Evolutionary conservation across 768 basidiomycete species (phyloP).

Genomic region (Boletus subcaerulescens): DNA sequence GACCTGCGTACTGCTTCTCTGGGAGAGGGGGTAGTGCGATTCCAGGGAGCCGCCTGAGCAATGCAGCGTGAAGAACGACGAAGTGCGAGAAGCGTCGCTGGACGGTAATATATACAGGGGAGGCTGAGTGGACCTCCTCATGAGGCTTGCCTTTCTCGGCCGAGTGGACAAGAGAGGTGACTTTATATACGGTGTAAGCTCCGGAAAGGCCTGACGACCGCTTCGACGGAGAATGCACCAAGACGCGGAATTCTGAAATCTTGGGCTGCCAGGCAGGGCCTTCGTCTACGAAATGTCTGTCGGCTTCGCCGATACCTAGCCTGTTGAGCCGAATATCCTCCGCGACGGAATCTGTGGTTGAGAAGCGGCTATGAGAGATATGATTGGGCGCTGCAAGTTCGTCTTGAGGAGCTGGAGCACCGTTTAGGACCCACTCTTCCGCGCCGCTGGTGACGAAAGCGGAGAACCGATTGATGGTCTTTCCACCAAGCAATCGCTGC

Average conservation of each 20-base stretch:
- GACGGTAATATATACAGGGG: conserved; percentile 64
- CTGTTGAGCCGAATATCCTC: conserved; percentile 40
- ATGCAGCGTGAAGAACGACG: conserved; percentile 67
- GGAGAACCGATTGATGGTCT: conserved; percentile 80
- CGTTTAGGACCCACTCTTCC: conserved; percentile 79
- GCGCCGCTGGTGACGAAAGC: conserved; percentile 84
- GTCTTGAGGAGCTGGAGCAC: conserved; percentile 38
- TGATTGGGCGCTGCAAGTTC: conserved; percentile 17
- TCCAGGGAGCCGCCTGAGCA: conserved; percentile 67
- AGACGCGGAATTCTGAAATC: conserved; percentile 66
- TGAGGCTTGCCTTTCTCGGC: conserved; percentile 17
- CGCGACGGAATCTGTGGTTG: conserved; percentile 36
- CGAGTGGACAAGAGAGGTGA: conserved; percentile 51
- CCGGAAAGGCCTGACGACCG: conserved; percentile 62
- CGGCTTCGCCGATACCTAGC: conserved; percentile 53
- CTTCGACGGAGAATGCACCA: conserved; percentile 82
- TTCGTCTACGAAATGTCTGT: conserved; percentile 67
- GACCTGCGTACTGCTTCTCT: conserved; percentile 79
- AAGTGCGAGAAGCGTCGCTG: conserved; percentile 85
- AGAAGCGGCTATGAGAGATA: conserved; percentile 27
- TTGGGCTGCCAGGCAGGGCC: conserved; percentile 74
- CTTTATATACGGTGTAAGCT: conserved; percentile 70
- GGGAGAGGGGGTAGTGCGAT: conserved; percentile 80
- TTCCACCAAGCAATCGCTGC: conserved; percentile 71
- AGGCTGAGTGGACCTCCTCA: conserved; percentile 24